Base-by-base conservation (phyloP, 2,329 filamentous ascomycete genomes). In the Epichloe brachyelytri region DNA sequence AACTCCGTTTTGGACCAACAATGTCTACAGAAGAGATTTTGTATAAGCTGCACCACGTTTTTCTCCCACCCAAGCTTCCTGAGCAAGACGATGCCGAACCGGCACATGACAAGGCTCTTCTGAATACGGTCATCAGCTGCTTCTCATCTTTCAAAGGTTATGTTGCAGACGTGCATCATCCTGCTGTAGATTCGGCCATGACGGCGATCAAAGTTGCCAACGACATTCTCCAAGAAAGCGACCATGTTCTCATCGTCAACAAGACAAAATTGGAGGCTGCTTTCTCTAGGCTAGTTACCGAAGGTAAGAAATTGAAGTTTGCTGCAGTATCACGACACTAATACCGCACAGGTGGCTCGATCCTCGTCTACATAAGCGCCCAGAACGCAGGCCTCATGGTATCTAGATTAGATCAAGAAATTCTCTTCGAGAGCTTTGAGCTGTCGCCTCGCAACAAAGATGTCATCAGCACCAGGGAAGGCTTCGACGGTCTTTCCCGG, bases 371-470 rank as follows among this genome's bases (percentile, higher is more conserved):
- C 36, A 48, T 70, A n/a, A 37, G 47, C 4, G 56, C 54, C 2
- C 68, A 71, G 51, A 71, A 71, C 47, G 64, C 65, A 0, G 68
- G 62, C 0, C 30, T 70, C 2, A 57, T 68, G 30, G 34, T 61
- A 17, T 40, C 22, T 34, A 36, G 52, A 22, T 19, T 36, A 4
- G 34, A 34, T 2, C n/a, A 55, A 4, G 50, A 46, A 4, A 48
- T 66, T 14, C 30, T 55, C 1, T 57, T 69, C 39, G 63, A 70
- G 41, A 48, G 60, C 1, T 69, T 69, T 43, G 68, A 71, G 44
- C 49, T 70, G 0, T 62, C 60, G 0, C 59, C 66, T 0, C 22
- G 40, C 1, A 66, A 68, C 44, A 0, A 44, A 0, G 55, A 53
- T 1, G 62, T 65, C 2, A 62, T 63, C 38, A 17, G 43, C 0